Evolutionary conservation across 176 grass and related monocot species (phyloP).

Genomic region (Hordeum marinum): DNA sequence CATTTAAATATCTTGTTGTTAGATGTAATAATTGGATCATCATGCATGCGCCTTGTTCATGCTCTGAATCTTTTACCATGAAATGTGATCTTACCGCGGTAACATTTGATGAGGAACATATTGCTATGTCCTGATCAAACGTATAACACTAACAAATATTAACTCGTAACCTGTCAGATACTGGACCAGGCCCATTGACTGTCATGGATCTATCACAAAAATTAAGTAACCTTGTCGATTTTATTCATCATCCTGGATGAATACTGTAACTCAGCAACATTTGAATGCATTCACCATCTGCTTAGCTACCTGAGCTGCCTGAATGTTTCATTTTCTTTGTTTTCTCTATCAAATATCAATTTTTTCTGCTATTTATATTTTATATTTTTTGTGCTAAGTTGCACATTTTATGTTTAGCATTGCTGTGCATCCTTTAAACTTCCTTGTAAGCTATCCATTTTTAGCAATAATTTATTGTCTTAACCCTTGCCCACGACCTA

Average conservation of each 20-base stretch:
- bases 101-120: constrained; percentile 4
- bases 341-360: not conserved
- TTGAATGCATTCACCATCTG: not conserved
- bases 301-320: not conserved
- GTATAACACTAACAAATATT: not conserved
- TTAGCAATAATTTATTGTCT: not conserved
- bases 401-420: not conserved
- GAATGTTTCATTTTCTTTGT: not conserved
- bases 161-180: not conserved
- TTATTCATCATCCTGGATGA: not conserved
- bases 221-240: not conserved
- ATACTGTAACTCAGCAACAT: not conserved
- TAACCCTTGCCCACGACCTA: not conserved
- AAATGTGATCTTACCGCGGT: not conserved
- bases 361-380: not conserved
- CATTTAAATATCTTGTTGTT: constrained; percentile 9
- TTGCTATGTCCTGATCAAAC: not conserved
- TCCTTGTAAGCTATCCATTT: too few relatives aligned
- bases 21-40: too few relatives aligned
- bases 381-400: not conserved
- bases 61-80: constrained; percentile 16
- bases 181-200: not conserved
- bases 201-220: not conserved
- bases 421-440: not conserved
- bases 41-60: not conserved